Conservation (phyloP, 148 eudicot genomes). For the Selenicereus undatus region DNA sequence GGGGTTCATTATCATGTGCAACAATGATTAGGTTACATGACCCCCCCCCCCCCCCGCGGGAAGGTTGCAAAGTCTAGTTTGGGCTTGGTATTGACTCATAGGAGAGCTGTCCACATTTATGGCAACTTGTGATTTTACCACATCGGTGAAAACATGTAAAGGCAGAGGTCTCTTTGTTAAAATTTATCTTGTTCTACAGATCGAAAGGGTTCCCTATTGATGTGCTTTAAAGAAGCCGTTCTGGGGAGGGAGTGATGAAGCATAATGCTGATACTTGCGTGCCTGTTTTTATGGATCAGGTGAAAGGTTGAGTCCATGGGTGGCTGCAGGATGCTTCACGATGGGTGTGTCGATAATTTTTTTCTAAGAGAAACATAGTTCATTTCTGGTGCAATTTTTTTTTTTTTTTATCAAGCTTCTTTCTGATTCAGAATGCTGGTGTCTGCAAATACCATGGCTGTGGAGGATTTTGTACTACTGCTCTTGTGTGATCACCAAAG, state of each 20-base stretch:
- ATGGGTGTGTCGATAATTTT: constrained; percentile 89
- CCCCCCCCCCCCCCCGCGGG: no score
- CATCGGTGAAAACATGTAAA: no score
- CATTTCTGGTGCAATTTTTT: constrained; percentile 6
- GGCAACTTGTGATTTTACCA: no score
- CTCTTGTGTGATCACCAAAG: constrained; percentile 2
- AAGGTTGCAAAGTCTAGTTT: no score
- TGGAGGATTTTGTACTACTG: not conserved
- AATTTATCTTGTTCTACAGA: no score
- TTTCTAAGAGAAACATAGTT: constrained; percentile 37
- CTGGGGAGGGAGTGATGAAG: not conserved
- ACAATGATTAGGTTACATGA: not conserved
- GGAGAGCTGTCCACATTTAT: no score
- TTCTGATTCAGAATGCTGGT: not conserved
- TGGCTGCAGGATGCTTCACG: constrained; percentile 68
- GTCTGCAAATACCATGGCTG: not conserved
- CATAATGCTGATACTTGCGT: not conserved
- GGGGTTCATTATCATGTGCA: not conserved
- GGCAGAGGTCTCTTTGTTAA: no score
- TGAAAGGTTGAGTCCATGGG: constrained; percentile 91
- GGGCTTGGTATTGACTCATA: no score
- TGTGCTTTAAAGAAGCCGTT: not conserved
- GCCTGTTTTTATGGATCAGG: constrained; percentile 42
- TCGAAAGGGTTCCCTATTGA: not conserved
- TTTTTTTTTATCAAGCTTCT: constrained; percentile 7